These are phyloP conservation scores for Candida verbasci DNA, from an alignment of 805 yeast species.

Conservation along the genomic window DNA sequence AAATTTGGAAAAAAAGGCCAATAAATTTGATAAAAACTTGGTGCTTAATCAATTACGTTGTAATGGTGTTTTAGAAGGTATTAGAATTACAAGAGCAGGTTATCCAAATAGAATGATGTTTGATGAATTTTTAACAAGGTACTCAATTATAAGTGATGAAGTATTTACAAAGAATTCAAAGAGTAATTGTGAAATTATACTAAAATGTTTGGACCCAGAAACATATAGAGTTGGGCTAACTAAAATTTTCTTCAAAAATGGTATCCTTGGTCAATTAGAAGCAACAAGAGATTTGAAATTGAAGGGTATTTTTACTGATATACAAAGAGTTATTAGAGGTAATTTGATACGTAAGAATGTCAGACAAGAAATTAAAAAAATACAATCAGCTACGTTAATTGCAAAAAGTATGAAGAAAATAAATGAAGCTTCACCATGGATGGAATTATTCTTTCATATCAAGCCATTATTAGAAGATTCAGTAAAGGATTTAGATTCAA, in stretches of 20 bases:
- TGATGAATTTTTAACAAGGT: conserved; percentile 72
- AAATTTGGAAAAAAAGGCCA: conserved; percentile 68
- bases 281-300: conserved; percentile 66
- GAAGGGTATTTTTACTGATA: conserved; percentile 46
- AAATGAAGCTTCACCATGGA: conserved; percentile 70
- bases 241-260: conserved; percentile 71
- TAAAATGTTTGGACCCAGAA: conserved; percentile 57
- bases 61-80: conserved; percentile 97
- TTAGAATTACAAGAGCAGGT: conserved; percentile 94
- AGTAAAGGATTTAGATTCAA: conserved; percentile 54
- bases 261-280: conserved; percentile 75
- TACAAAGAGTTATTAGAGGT: conserved; percentile 70
- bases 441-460: conserved; percentile 60
- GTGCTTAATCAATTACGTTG: conserved; percentile 89
- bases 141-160: conserved; percentile 56
- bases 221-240: conserved; percentile 66
- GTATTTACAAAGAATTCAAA: conserved; percentile 48
- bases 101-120: conserved; percentile 90
- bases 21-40: conserved; percentile 64
- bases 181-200: conserved; percentile 63
- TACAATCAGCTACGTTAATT: conserved; percentile 68
- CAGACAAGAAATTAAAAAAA: conserved; percentile 46
- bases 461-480: conserved; percentile 73
- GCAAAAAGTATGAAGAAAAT: conserved; percentile 56
- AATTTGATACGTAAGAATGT: conserved; percentile 48